phyloP scores from a whole-genome alignment of 2,329 filamentous ascomycete species.

The Alternaria triticina region DNA sequence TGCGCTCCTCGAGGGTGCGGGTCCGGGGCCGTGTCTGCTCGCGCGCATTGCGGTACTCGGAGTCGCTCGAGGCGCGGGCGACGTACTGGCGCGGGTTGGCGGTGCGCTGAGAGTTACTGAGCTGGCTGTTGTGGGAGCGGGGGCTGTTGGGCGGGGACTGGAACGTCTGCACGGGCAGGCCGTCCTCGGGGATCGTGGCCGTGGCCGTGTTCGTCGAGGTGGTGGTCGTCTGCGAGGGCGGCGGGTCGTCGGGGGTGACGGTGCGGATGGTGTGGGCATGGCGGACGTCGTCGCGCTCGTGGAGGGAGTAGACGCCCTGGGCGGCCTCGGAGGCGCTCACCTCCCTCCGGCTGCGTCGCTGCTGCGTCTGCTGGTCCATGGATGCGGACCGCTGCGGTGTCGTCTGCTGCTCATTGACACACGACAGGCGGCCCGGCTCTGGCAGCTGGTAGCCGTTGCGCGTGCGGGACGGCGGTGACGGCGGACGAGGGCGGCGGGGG shows the following conservation, averaged over 20 bases:
- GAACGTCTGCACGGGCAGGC: slow-evolving; percentile 14
- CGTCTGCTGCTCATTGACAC: slow-evolving; percentile 18
- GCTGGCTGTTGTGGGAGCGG: slow-evolving; percentile 31
- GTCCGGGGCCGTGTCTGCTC: slow-evolving; percentile 62
- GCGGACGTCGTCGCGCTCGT: slow-evolving; percentile 30
- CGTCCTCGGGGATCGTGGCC: slow-evolving; percentile 26
- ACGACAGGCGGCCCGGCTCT: slow-evolving; percentile 20
- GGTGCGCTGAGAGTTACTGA: slow-evolving; percentile 14
- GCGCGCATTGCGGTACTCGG: slow-evolving; percentile 39
- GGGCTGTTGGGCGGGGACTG: slow-evolving; percentile 41
- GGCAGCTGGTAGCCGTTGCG: slow-evolving; percentile 15
- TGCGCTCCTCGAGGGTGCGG: slow-evolving; percentile 57
- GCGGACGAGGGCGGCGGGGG: slow-evolving; percentile 16
- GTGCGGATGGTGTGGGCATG: slow-evolving; percentile 59
- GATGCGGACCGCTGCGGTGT: slow-evolving; percentile 23
- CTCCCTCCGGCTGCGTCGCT: slow-evolving; percentile 33
- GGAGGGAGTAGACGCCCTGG: slow-evolving; percentile 12
- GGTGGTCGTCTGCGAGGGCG: slow-evolving; percentile 6
- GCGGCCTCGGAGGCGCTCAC: slow-evolving; percentile 30
- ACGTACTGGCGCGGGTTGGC: slow-evolving; percentile 35
- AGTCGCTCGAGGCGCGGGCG: slow-evolving; percentile 42
- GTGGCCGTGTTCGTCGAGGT: neutral
- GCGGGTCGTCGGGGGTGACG: slow-evolving; percentile 67
- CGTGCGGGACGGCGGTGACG: slow-evolving; percentile 13
- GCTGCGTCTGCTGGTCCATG: slow-evolving; percentile 39